phyloP scores from a whole-genome alignment of 2,329 filamentous ascomycete genomes.

The Colletotrichum phormii region DNA sequence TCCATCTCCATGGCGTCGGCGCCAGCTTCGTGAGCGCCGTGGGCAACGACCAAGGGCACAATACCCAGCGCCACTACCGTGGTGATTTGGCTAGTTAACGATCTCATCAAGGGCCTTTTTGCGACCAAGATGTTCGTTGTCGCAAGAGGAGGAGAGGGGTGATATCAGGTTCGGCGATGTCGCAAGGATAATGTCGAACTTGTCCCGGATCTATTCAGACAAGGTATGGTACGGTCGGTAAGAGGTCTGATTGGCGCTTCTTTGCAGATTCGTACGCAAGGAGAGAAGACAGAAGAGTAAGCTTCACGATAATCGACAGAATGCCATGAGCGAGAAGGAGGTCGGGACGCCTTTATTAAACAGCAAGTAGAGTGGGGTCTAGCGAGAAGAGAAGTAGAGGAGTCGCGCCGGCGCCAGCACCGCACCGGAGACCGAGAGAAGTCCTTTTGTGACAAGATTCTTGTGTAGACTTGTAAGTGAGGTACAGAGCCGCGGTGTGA shows the following conservation, averaged over 20 bases:
- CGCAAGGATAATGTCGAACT: neutral
- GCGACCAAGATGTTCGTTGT: neutral
- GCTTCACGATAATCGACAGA: neutral
- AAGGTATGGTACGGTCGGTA: neutral
- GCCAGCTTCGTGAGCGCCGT: conserved; percentile 39
- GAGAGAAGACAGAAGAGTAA: neutral
- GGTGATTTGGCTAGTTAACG: neutral
- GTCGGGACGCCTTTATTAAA: conserved; percentile 16
- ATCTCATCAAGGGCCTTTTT: neutral
- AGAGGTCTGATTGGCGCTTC: no score
- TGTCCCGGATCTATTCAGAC: neutral
- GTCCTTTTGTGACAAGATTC: conserved; percentile 10
- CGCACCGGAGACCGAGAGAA: conserved; percentile 24
- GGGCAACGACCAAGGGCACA: conserved; percentile 19
- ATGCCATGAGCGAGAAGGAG: neutral
- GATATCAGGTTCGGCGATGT: neutral
- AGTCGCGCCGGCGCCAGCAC: neutral
- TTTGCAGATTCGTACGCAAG: neutral
- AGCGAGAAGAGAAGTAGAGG: neutral
- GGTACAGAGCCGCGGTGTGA: conserved; percentile 2
- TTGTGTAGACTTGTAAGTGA: conserved; percentile 2
- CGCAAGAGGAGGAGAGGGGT: neutral
- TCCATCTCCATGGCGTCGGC: conserved; percentile 32
- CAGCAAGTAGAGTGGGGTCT: conserved; percentile 1
- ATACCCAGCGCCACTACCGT: conserved; percentile 5